A percentile compares a stretch with the other conserved stretches of the same genome.
phyloP scores from a whole-genome alignment of 805 yeast species.

The Kregervanrija fluxuum region DNA sequence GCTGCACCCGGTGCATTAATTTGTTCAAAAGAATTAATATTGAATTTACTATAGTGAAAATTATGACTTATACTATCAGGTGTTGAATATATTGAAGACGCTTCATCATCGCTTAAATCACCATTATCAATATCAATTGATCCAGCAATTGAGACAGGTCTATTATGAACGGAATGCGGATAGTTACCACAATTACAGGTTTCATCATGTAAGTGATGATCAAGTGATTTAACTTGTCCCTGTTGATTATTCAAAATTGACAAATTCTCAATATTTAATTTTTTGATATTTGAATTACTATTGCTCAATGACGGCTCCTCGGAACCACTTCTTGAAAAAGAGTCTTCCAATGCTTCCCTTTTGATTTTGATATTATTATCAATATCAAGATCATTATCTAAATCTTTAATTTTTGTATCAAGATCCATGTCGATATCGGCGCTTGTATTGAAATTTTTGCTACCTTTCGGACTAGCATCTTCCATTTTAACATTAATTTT shows the following conservation, averaged over 20 bases:
- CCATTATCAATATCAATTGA: constrained; percentile 42
- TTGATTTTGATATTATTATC: too few relatives aligned
- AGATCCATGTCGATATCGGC: neutral
- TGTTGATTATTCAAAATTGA: constrained; percentile 21
- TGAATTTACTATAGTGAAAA: neutral
- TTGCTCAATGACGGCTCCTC: neutral
- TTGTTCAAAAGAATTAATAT: constrained; percentile 44
- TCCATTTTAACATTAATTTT: neutral
- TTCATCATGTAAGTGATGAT: constrained; percentile 37
- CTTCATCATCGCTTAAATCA: constrained; percentile 43
- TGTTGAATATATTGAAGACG: constrained; percentile 17
- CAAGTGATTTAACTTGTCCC: constrained; percentile 17
- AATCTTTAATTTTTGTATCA: too few relatives aligned
- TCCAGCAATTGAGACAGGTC: constrained; percentile 63
- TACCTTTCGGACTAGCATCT: neutral
- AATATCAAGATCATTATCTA: too few relatives aligned
- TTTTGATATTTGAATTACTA: neutral
- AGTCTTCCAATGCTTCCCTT: too few relatives aligned
- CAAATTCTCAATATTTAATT: constrained; percentile 26
- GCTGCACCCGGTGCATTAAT: constrained; percentile 73
- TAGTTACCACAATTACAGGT: constrained; percentile 50
- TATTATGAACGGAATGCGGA: constrained; percentile 49
- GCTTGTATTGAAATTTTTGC: neutral
- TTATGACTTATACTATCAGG: constrained; percentile 16
- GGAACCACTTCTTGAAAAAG: too few relatives aligned